These are phyloP conservation scores for Metarhizium humberi DNA, from an alignment of 2,329 filamentous ascomycete species.

Conservation along the genomic window DNA sequence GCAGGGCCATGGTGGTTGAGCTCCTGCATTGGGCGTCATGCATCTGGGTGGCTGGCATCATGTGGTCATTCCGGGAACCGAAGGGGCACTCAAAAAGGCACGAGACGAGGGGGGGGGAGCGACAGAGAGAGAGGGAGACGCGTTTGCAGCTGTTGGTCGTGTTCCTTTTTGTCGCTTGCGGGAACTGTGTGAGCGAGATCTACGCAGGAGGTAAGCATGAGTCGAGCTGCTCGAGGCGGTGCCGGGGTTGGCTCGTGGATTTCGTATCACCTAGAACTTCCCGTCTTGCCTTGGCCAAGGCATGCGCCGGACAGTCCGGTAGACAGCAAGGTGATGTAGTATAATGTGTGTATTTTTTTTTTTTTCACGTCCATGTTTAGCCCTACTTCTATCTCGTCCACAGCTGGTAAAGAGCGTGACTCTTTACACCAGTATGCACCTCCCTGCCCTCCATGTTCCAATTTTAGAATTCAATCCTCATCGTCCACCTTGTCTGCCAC, in stretches of 20 bases:
- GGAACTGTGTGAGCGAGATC: neutral
- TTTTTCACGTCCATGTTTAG: too few species aligned
- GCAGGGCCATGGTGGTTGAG: neutral
- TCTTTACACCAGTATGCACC: neutral
- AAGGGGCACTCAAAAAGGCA: neutral
- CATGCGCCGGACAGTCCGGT: neutral
- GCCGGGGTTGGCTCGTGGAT: neutral
- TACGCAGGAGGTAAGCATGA: neutral
- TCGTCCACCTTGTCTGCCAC: constrained; percentile 44
- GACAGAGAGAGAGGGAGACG: neutral
- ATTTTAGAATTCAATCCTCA: constrained; percentile 29
- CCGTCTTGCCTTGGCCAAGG: neutral
- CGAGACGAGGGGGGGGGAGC: neutral
- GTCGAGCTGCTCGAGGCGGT: neutral
- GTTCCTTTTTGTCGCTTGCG: neutral
- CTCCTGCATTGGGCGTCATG: neutral
- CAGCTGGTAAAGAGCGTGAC: neutral
- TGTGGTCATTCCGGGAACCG: constrained; percentile 1
- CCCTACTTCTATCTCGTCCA: too few species aligned
- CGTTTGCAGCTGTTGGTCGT: neutral
- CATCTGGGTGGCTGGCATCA: constrained; percentile 3
- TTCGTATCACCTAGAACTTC: neutral
- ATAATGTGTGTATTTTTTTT: too few species aligned
- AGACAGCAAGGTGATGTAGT: neutral
- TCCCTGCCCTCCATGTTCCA: neutral